A percentile compares a stretch with the other conserved stretches of the same genome.
Evolutionary conservation across 202 grass and related monocot species (phyloP).

Genomic region (Zizania palustris): DNA sequence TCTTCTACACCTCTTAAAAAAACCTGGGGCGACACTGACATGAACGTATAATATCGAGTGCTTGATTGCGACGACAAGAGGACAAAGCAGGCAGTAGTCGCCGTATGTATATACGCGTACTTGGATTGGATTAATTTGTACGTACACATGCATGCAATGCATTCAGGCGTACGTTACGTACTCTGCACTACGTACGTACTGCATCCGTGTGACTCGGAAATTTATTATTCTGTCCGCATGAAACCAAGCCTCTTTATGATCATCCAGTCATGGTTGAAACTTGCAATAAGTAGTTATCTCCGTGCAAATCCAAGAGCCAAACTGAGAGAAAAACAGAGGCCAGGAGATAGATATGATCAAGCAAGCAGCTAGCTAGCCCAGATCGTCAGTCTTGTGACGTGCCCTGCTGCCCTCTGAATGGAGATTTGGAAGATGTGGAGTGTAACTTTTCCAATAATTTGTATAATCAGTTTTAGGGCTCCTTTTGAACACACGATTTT

Average conservation of each 20-base stretch:
- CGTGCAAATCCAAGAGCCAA: not conserved
- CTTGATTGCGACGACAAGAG: not conserved
- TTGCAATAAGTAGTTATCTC: constrained; percentile 4
- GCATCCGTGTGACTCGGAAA: not conserved
- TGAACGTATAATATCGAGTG: not conserved
- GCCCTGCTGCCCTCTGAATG: not conserved
- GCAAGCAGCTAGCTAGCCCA: too few relatives aligned
- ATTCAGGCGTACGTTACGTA: not conserved
- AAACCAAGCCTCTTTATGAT: not conserved
- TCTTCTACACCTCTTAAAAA: too few relatives aligned
- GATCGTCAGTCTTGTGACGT: not conserved
- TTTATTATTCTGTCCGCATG: not conserved
- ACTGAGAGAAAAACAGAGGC: not conserved
- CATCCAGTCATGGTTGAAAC: not conserved
- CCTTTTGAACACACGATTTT: too few relatives aligned
- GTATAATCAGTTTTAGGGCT: too few relatives aligned
- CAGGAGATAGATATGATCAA: too few relatives aligned
- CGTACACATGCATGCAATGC: not conserved
- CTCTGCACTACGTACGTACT: too few relatives aligned
- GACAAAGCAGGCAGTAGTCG: not conserved
- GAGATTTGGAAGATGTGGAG: not conserved
- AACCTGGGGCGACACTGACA: not conserved
- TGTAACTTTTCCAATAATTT: not conserved
- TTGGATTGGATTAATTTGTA: constrained; percentile 30
- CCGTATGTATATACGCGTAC: constrained; percentile 10